Evolutionary conservation across 164 flowering plant genomes (phyloP).

Genomic region (Nelumbo lutea): DNA sequence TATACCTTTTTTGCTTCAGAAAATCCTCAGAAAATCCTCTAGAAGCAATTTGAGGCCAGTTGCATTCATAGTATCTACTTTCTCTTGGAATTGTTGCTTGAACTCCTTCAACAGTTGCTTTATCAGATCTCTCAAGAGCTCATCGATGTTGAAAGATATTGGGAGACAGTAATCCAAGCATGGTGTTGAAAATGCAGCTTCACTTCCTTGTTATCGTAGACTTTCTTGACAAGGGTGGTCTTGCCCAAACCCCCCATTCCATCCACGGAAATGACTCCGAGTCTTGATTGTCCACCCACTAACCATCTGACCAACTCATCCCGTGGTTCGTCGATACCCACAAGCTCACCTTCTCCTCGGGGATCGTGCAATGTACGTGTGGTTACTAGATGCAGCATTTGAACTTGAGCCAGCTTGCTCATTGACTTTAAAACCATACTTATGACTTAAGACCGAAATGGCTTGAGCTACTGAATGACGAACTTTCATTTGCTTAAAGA

Average conservation of each 20-base stretch:
- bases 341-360: not conserved
- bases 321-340: not conserved
- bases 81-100: not conserved
- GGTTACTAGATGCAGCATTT: not conserved
- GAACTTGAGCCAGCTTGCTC: not conserved
- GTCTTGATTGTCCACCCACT: not conserved
- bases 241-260: not conserved
- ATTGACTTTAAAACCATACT: not conserved
- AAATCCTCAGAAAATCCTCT: not conserved
- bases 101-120: not conserved
- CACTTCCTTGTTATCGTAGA: not conserved
- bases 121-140: not conserved
- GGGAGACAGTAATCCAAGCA: not conserved
- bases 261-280: not conserved
- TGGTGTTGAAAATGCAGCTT: not conserved
- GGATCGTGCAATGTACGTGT: not conserved
- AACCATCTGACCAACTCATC: not conserved
- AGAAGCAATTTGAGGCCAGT: not conserved
- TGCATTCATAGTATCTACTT: not conserved
- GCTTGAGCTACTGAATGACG: not conserved
- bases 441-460: not conserved
- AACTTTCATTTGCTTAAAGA: not conserved
- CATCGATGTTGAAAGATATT: not conserved
- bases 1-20: conserved; percentile 1
- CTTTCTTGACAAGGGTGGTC: conserved; percentile 3